Evolutionary conservation across 2,329 filamentous ascomycete genomes (phyloP).

Genomic region (Diaporthe destruens): DNA sequence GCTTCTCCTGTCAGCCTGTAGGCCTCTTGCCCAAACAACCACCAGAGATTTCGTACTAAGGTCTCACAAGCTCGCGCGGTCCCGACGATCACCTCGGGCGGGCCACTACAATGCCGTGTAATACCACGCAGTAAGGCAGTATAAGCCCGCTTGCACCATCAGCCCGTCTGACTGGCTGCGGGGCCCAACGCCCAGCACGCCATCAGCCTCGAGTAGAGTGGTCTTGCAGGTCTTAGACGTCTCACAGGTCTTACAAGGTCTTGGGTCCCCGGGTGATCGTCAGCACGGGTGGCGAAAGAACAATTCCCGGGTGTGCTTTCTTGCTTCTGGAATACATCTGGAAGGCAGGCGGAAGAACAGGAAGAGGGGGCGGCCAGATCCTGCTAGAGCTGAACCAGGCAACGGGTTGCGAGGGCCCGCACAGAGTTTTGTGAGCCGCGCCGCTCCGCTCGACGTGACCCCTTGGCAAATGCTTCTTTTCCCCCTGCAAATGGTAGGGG

Average conservation of each 20-base stretch:
- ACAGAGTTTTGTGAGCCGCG: conserved; percentile 16
- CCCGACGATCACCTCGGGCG: conserved; percentile 25
- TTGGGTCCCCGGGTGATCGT: conserved; percentile 8
- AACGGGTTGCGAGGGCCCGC: conserved; percentile 28
- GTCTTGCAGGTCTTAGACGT: too few relatives aligned
- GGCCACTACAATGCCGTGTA: conserved; percentile 19
- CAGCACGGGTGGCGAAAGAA: conserved; percentile 42
- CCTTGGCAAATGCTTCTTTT: conserved; percentile 32
- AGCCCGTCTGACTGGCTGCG: conserved; percentile 15
- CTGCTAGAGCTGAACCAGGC: conserved; percentile 27
- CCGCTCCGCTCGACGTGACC: conserved; percentile 13
- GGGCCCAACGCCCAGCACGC: conserved; percentile 11
- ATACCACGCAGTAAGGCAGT: background rate
- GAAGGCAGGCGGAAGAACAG: conserved; percentile 2
- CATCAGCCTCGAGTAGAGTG: conserved; percentile 3
- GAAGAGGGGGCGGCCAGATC: background rate
- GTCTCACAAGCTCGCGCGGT: conserved; percentile 7
- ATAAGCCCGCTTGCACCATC: conserved; percentile 15
- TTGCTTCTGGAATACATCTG: conserved; percentile 39
- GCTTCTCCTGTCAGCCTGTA: too few relatives aligned
- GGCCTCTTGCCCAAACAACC: too few relatives aligned
- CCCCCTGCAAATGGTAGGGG: conserved; percentile 5
- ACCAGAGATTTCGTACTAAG: background rate
- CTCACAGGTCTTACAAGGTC: too few relatives aligned
- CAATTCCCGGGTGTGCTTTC: conserved; percentile 2